Conservation (phyloP, 108 stramenopile genomes). For the Bacterosira constricta region DNA sequence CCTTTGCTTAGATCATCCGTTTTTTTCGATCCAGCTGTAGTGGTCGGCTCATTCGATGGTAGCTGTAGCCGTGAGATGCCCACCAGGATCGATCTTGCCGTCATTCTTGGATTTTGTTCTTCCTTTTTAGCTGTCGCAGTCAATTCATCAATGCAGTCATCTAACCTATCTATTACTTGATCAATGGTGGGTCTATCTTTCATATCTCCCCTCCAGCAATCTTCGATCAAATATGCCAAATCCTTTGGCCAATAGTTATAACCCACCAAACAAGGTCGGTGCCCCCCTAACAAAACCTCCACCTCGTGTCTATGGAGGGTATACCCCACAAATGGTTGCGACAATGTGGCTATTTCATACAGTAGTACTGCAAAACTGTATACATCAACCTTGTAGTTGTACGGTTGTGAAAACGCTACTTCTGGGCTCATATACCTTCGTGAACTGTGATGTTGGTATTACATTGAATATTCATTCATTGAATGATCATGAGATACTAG, state of each 20-base stretch:
- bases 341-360: constrained; percentile 67
- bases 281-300: constrained; percentile 40
- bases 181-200: constrained; percentile 19
- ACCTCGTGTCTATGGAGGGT: constrained; percentile 17
- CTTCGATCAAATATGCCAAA: constrained; percentile 22
- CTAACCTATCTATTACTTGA: constrained; percentile 22
- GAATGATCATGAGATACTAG: too few relatives aligned
- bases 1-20: too few relatives aligned
- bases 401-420: constrained; percentile 56
- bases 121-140: background rate
- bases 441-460: too few relatives aligned
- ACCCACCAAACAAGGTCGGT: constrained; percentile 26
- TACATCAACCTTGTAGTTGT: constrained; percentile 73
- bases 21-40: too few relatives aligned
- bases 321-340: constrained; percentile 49
- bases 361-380: constrained; percentile 78
- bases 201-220: constrained; percentile 38
- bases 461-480: too few relatives aligned
- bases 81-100: background rate
- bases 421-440: constrained; percentile 64
- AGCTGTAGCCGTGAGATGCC: background rate
- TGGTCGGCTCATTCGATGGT: too few relatives aligned
- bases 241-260: constrained; percentile 30
- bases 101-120: background rate
- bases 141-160: constrained; percentile 20